Percentiles rank a stretch among this genome's conserved stretches.
Conservation (phyloP, 352 stramenopile genomes). For the Phytophthora pinifolia region DNA sequence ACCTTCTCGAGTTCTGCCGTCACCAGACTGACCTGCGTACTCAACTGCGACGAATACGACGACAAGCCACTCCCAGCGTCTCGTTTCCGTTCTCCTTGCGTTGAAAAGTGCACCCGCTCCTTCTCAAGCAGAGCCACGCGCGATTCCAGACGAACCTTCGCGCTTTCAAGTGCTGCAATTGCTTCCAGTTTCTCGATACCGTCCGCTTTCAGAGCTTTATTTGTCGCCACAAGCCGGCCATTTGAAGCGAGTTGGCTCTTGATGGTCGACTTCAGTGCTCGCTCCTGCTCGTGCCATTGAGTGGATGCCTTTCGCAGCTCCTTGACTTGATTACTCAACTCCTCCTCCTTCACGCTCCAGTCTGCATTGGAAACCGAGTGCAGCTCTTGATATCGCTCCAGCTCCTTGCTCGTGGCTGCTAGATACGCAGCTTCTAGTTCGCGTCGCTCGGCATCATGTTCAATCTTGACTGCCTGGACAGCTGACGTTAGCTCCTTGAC, state of each 20-base stretch:
- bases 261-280: constrained; percentile 36
- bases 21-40: constrained; percentile 42
- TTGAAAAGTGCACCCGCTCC: constrained; percentile 41
- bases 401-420: not conserved
- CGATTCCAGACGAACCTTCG: constrained; percentile 44
- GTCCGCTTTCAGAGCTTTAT: constrained; percentile 41
- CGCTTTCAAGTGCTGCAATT: constrained; percentile 32
- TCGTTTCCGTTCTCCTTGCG: constrained; percentile 37
- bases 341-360: constrained; percentile 26
- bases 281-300: constrained; percentile 34
- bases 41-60: constrained; percentile 39
- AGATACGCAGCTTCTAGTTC: constrained; percentile 12
- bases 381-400: constrained; percentile 26
- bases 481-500: constrained; percentile 36
- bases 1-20: constrained; percentile 48
- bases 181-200: constrained; percentile 25
- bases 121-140: constrained; percentile 49
- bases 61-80: constrained; percentile 30
- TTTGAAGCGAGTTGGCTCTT: constrained; percentile 45
- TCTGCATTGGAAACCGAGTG: constrained; percentile 41
- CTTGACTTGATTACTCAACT: constrained; percentile 11
- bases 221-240: constrained; percentile 36
- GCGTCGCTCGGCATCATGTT: constrained; percentile 3
- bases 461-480: constrained; percentile 10
- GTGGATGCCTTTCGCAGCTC: constrained; percentile 22